A percentile compares a stretch with the other conserved stretches of the same genome.
These are phyloP conservation scores for Thyridium curvatum DNA, from an alignment of 2,329 filamentous ascomycete genomes.

Conservation along the genomic window DNA sequence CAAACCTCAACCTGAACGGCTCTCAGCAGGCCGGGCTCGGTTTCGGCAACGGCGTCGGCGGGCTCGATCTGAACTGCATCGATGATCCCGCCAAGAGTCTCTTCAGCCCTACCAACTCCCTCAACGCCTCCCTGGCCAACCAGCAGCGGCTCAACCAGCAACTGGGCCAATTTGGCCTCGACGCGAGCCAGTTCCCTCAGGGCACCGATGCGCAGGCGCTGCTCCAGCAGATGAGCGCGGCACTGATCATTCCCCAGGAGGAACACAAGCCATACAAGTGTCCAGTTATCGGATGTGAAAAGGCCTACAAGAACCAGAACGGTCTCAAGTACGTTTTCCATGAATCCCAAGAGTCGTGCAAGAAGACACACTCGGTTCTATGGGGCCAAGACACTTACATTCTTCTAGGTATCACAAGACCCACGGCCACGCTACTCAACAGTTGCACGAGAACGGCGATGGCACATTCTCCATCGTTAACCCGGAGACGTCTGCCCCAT, in stretches of 20 bases:
- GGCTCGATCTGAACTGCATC: conserved; percentile 55
- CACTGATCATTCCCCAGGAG: conserved; percentile 62
- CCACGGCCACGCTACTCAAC: conserved; percentile 94
- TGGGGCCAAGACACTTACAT: conserved; percentile 6
- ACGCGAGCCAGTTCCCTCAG: conserved; percentile 66
- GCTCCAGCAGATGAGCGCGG: conserved; percentile 47
- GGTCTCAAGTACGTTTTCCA: conserved; percentile 72
- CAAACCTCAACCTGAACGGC: conserved; percentile 52
- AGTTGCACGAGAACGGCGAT: conserved; percentile 92
- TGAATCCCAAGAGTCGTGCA: background rate
- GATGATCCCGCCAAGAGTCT: conserved; percentile 93
- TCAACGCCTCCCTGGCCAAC: conserved; percentile 48
- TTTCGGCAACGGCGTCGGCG: conserved; percentile 40
- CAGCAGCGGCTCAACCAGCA: conserved; percentile 62
- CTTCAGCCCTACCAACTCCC: conserved; percentile 71
- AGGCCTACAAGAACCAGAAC: conserved; percentile 99
- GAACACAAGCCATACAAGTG: conserved; percentile 98
- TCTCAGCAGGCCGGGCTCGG: conserved; percentile 44
- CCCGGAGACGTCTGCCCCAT: conserved; percentile 87
- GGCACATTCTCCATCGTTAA: conserved; percentile 98
- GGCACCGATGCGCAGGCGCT: conserved; percentile 63
- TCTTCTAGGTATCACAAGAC: conserved; percentile 57
- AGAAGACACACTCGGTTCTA: too few species aligned
- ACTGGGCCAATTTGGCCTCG: conserved; percentile 67
- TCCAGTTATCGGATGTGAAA: conserved; percentile 96